These are phyloP conservation scores for Penicillium sp. DNA, from an alignment of 2,329 filamentous ascomycete species.

Conservation along the genomic window DNA sequence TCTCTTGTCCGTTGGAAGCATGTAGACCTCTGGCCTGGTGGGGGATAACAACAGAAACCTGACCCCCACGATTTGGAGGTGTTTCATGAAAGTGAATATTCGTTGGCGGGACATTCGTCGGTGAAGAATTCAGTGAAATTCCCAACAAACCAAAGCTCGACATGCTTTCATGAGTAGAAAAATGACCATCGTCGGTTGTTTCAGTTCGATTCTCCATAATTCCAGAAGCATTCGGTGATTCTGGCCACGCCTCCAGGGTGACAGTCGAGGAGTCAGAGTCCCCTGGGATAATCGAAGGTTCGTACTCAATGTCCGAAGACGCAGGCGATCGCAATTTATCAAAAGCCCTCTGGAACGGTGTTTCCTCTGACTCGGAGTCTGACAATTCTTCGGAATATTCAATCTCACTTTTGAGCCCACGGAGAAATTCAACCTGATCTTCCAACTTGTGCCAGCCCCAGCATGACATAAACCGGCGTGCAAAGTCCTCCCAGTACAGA, in stretches of 20 bases:
- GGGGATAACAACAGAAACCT: too few relatives aligned
- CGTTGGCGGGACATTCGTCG: too few relatives aligned
- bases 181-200: not conserved
- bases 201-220: not conserved
- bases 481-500: conserved; percentile 22
- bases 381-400: not conserved
- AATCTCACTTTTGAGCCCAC: not conserved
- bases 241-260: not conserved
- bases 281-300: not conserved
- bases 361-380: conserved; percentile 1
- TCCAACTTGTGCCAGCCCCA: conserved; percentile 15
- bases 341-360: not conserved
- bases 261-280: not conserved
- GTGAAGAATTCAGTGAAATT: too few relatives aligned
- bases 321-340: not conserved
- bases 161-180: conserved; percentile 2
- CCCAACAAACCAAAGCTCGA: not conserved
- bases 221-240: not conserved
- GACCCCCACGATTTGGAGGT: too few relatives aligned
- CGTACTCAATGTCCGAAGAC: not conserved
- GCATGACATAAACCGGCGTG: conserved; percentile 20
- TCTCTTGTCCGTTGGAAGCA: too few relatives aligned
- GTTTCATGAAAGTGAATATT: too few relatives aligned
- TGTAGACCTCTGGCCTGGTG: too few relatives aligned
- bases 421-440: not conserved